These are phyloP conservation scores for Nakazawaea ambrosiae DNA, from an alignment of 805 yeast species.

Conservation along the genomic window DNA sequence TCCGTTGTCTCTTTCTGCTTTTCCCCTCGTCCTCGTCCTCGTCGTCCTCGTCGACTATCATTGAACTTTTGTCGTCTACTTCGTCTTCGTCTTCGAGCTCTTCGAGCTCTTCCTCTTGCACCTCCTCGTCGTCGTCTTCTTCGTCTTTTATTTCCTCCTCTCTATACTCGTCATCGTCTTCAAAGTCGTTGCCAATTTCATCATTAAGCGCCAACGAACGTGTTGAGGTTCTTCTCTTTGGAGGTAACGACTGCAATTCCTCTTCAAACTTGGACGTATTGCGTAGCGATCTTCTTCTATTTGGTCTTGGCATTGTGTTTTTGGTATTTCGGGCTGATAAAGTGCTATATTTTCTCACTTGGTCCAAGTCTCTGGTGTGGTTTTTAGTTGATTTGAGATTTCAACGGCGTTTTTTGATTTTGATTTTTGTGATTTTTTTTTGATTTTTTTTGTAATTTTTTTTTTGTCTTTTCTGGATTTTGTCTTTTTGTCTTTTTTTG, in stretches of 20 bases:
- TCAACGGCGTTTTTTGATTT: too few relatives aligned
- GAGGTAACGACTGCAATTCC: too few relatives aligned
- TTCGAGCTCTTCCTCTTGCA: constrained; percentile 17
- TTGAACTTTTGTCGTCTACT: constrained; percentile 24
- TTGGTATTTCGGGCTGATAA: too few relatives aligned
- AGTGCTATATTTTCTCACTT: too few relatives aligned
- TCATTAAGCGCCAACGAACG: background rate
- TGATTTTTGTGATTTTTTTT: too few relatives aligned
- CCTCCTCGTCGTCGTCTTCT: constrained; percentile 1
- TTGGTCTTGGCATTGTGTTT: too few relatives aligned
- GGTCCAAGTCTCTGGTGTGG: too few relatives aligned
- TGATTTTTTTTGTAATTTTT: too few relatives aligned
- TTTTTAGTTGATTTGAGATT: too few relatives aligned
- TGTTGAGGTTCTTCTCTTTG: constrained; percentile 3
- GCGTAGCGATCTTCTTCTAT: constrained; percentile 5
- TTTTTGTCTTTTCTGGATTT: too few relatives aligned
- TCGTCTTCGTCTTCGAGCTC: constrained; percentile 23
- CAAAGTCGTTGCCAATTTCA: constrained; percentile 1
- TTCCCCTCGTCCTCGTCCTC: constrained; percentile 20
- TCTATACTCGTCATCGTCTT: constrained; percentile 12
- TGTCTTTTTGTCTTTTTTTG: too few relatives aligned
- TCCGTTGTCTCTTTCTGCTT: constrained; percentile 20
- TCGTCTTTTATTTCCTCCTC: constrained; percentile 10
- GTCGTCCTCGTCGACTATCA: constrained; percentile 19
- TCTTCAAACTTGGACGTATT: background rate